These are phyloP conservation scores for Ophiosphaerella korrae DNA, from an alignment of 2,329 filamentous ascomycete genomes.

Conservation along the genomic window DNA sequence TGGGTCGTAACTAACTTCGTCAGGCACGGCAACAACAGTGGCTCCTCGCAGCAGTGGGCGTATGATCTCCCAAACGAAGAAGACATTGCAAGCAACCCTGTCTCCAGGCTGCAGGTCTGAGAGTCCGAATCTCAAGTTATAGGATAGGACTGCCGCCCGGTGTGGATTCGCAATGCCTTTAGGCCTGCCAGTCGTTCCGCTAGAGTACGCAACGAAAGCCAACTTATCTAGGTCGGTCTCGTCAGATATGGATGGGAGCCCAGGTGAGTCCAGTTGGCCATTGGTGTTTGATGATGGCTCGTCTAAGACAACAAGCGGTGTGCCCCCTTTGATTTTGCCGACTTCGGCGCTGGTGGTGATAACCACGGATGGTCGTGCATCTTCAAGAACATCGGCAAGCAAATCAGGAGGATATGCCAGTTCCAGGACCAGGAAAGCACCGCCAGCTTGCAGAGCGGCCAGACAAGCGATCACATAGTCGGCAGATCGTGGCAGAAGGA, in stretches of 20 bases:
- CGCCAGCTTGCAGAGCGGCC: slow-evolving; percentile 76
- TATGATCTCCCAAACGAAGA: slow-evolving; percentile 85
- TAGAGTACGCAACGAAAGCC: slow-evolving; percentile 81
- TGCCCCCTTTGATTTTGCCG: slow-evolving; percentile 66
- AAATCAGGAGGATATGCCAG: slow-evolving; percentile 77
- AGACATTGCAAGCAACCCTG: slow-evolving; percentile 85
- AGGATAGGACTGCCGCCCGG: slow-evolving; percentile 73
- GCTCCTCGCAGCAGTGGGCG: slow-evolving; percentile 77
- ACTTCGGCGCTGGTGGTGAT: slow-evolving; percentile 70
- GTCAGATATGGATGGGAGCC: slow-evolving; percentile 59
- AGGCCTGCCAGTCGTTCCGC: slow-evolving; percentile 77
- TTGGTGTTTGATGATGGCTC: slow-evolving; percentile 38
- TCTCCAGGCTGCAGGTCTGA: slow-evolving; percentile 74
- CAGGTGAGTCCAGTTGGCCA: slow-evolving; percentile 48
- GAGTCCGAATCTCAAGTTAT: slow-evolving; percentile 72
- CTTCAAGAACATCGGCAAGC: slow-evolving; percentile 76
- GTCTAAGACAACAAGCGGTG: slow-evolving; percentile 70
- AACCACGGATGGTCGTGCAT: slow-evolving; percentile 72
- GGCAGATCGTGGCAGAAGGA: slow-evolving; percentile 75
- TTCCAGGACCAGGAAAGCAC: slow-evolving; percentile 80
- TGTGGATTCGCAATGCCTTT: slow-evolving; percentile 84
- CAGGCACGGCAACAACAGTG: slow-evolving; percentile 75
- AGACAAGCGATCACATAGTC: slow-evolving; percentile 81
- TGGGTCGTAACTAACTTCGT: slow-evolving; percentile 78
- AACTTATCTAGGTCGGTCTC: slow-evolving; percentile 74